phyloP scores from a whole-genome alignment of 2,329 filamentous ascomycete species.

The Venturia effusa region DNA sequence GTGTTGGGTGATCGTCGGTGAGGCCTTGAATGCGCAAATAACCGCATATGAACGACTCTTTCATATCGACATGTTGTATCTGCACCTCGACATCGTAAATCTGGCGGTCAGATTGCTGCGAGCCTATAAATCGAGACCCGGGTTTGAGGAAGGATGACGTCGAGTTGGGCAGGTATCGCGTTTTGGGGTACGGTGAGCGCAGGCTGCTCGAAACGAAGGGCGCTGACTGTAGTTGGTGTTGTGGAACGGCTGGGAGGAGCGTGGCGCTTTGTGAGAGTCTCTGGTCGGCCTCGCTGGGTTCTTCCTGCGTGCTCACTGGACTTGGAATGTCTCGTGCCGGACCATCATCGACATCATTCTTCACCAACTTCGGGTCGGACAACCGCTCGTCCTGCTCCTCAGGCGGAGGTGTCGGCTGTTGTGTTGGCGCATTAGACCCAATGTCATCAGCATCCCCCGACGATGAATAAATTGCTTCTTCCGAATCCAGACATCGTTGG shows the following conservation, averaged over 20 bases:
- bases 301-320: conserved; percentile 10
- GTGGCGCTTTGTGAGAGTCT: conserved; percentile 10
- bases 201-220: neutral
- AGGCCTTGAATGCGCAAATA: conserved; percentile 93
- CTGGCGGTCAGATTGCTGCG: conserved; percentile 85
- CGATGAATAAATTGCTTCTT: neutral
- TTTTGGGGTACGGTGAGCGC: conserved; percentile 10
- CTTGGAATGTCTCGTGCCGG: conserved; percentile 12
- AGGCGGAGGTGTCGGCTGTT: conserved; percentile 7
- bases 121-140: conserved; percentile 80
- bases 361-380: neutral
- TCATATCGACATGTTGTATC: conserved; percentile 91
- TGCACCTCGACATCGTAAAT: conserved; percentile 94
- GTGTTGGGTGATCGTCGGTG: conserved; percentile 90
- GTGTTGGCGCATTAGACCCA: neutral
- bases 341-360: conserved; percentile 6
- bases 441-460: neutral
- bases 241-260: neutral
- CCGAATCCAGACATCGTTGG: conserved; percentile 3
- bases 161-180: conserved; percentile 54
- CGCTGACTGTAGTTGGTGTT: neutral
- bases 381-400: neutral
- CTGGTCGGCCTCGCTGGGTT: conserved; percentile 8
- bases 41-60: conserved; percentile 87
- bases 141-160: conserved; percentile 78